Percentiles rank a stretch among this genome's conserved stretches.
These are phyloP conservation scores for Debaryomyces hansenii DNA, from an alignment of 805 yeast species.

Conservation along the genomic window DNA sequence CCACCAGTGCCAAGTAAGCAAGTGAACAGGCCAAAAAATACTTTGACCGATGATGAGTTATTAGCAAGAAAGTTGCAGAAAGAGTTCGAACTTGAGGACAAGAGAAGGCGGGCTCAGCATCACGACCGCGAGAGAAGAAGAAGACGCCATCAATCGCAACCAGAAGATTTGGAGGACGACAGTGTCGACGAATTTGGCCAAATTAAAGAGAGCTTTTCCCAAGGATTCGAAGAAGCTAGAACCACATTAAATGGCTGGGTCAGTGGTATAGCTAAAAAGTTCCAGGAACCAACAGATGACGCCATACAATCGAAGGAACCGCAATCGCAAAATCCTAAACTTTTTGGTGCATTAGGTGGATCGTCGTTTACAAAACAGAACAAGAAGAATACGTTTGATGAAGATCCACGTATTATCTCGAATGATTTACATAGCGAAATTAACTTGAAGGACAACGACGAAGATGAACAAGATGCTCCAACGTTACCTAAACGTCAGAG, in stretches of 20 bases:
- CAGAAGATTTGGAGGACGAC: constrained; percentile 21
- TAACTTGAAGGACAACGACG: constrained; percentile 40
- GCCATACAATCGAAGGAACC: constrained; percentile 6
- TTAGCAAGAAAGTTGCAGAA: constrained; percentile 80
- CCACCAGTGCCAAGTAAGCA: constrained; percentile 2
- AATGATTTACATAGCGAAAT: constrained; percentile 50
- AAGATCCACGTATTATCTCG: constrained; percentile 54
- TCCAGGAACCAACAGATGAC: constrained; percentile 25
- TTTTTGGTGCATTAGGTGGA: constrained; percentile 49
- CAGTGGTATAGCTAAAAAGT: constrained; percentile 59
- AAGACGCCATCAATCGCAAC: constrained; percentile 9
- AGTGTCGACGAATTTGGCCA: constrained; percentile 61
- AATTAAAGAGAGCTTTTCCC: constrained; percentile 64
- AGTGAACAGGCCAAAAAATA: neutral
- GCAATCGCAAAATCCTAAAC: constrained; percentile 23
- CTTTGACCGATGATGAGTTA: constrained; percentile 62
- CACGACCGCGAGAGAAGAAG: constrained; percentile 11
- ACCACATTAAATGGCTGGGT: constrained; percentile 78
- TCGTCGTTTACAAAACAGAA: constrained; percentile 30
- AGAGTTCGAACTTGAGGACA: constrained; percentile 50
- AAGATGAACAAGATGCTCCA: constrained; percentile 20
- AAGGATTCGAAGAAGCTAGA: constrained; percentile 80
- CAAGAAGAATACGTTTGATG: constrained; percentile 41
- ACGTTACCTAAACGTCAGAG: constrained; percentile 12
- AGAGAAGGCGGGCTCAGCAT: constrained; percentile 25